Conservation (phyloP, 768 basidiomycete genomes). For the Mycena filopes region DNA sequence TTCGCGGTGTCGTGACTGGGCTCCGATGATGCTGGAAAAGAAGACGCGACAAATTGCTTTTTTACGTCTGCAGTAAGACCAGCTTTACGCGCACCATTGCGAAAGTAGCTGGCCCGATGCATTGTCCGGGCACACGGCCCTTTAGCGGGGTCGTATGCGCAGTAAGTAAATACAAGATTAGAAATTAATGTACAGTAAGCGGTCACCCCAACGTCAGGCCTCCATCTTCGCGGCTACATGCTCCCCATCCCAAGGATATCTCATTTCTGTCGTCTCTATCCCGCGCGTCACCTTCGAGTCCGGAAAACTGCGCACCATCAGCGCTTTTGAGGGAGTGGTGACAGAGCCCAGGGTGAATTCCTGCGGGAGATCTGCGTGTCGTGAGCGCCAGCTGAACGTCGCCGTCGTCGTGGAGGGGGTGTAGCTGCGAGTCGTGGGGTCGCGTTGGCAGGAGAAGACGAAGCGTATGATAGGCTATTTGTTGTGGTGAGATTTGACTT, state of each 20-base stretch:
- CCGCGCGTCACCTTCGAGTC: background rate
- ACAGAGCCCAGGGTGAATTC: background rate
- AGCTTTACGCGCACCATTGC: too few species aligned
- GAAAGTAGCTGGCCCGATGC: too few species aligned
- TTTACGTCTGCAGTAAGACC: too few species aligned
- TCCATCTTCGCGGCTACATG: too few species aligned
- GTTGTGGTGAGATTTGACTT: background rate
- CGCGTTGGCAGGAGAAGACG: slow-evolving; percentile 21
- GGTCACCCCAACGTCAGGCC: too few species aligned
- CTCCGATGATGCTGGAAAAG: too few species aligned
- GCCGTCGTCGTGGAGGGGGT: background rate
- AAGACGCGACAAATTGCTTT: too few species aligned
- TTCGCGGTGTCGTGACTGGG: too few species aligned
- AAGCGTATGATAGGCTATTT: slow-evolving; percentile 19
- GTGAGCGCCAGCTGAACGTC: background rate
- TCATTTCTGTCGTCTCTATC: background rate
- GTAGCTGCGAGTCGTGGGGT: background rate
- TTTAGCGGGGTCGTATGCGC: too few species aligned
- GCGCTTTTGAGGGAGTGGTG: background rate
- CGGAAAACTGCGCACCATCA: background rate
- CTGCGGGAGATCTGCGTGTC: background rate
- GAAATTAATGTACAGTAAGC: too few species aligned
- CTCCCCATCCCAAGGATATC: background rate
- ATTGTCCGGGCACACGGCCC: too few species aligned
- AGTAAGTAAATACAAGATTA: too few species aligned